Percentiles rank a stretch among this genome's conserved stretches.
These are phyloP conservation scores for Withania somnifera DNA, from an alignment of 305 asterid species.

Conservation along the genomic window DNA sequence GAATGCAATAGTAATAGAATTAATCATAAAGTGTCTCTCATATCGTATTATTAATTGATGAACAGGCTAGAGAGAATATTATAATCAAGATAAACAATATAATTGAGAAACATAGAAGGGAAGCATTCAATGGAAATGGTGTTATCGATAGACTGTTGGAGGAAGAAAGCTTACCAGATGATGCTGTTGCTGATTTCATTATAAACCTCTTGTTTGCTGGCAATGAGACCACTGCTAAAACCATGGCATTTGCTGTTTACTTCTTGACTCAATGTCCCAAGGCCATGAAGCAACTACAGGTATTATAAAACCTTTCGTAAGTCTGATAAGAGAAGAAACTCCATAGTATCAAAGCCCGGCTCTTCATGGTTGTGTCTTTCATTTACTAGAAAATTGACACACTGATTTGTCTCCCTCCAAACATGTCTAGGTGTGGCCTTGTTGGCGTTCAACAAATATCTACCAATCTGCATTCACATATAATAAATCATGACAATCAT, in stretches of 20 bases:
- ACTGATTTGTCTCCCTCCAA: not conserved
- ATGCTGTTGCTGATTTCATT: slow-evolving; percentile 69
- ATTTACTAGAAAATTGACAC: not conserved
- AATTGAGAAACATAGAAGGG: slow-evolving; percentile 36
- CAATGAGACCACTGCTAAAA: slow-evolving; percentile 85
- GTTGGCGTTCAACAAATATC: not conserved
- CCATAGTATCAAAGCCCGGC: no score
- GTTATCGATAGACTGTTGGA: slow-evolving; percentile 58
- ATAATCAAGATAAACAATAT: slow-evolving; percentile 56
- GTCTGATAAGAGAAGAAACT: no score
- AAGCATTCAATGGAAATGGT: slow-evolving; percentile 39
- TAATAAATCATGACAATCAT: not conserved
- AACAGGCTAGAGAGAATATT: slow-evolving; percentile 71
- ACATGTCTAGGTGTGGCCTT: not conserved
- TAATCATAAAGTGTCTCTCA: not conserved
- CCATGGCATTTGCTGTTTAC: slow-evolving; percentile 82
- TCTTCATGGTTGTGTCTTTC: not conserved
- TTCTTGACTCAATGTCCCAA: slow-evolving; percentile 70
- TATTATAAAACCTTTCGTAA: no score
- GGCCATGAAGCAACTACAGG: slow-evolving; percentile 72
- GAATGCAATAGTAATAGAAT: not conserved
- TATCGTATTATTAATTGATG: not conserved
- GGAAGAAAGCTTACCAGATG: slow-evolving; percentile 76
- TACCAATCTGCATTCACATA: not conserved
- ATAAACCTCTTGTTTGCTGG: slow-evolving; percentile 91